Conservation (phyloP, 306 rosid species). For the Leucaena leucocephala region DNA sequence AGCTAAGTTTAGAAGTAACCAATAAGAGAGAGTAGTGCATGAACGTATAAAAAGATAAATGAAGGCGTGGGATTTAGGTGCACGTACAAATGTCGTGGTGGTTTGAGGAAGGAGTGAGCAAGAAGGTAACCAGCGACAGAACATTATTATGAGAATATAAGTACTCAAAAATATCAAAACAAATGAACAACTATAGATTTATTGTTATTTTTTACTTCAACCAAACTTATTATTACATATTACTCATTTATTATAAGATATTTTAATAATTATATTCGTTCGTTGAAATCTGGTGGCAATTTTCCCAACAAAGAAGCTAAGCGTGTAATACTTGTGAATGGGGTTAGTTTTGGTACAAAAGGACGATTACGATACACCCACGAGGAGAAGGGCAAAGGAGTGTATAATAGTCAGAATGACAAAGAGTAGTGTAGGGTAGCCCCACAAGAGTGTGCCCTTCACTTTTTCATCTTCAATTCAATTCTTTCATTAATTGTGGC, state of each 20-base stretch:
- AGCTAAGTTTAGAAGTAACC: not conserved
- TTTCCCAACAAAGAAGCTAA: too few species aligned
- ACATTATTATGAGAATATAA: too few species aligned
- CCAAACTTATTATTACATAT: too few species aligned
- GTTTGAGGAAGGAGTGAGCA: not conserved
- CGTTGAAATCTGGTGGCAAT: too few species aligned
- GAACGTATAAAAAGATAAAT: too few species aligned
- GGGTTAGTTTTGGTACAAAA: slow-evolving; percentile 22
- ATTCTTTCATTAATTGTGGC: slow-evolving; percentile 38
- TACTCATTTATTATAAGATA: too few species aligned
- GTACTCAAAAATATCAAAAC: too few species aligned
- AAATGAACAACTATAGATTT: too few species aligned
- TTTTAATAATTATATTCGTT: too few species aligned
- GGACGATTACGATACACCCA: slow-evolving; percentile 72
- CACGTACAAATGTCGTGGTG: not conserved
- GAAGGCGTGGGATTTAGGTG: not conserved
- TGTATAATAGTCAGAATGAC: too few species aligned
- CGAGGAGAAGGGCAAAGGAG: slow-evolving; percentile 71
- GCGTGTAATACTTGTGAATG: slow-evolving; percentile 40
- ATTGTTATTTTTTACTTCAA: too few species aligned
- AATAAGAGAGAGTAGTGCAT: not conserved
- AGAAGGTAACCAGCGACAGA: not conserved
- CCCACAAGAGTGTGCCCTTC: slow-evolving; percentile 44
- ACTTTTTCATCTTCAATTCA: slow-evolving; percentile 10
- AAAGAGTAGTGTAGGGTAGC: slow-evolving; percentile 3